phyloP scores from a whole-genome alignment of 83 land plant species.

The Picea mariana region DNA sequence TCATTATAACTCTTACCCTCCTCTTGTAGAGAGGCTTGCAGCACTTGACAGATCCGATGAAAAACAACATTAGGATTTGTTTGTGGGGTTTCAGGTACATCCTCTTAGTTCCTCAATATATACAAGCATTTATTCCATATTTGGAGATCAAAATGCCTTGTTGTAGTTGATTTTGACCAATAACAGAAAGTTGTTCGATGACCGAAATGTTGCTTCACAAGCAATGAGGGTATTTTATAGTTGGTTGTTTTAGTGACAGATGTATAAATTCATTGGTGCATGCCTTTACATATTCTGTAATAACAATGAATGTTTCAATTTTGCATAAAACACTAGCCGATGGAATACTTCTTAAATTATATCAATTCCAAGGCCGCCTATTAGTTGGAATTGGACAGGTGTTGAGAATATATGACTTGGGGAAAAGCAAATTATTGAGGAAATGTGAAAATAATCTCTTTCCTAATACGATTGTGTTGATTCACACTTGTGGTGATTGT shows the following conservation, averaged over 20 bases:
- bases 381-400: too few relatives aligned
- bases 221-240: background rate
- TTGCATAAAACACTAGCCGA: constrained; percentile 73
- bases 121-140: background rate
- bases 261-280: background rate
- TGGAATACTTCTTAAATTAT: constrained; percentile 86
- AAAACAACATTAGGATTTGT: constrained; percentile 32
- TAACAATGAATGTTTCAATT: background rate
- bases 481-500: constrained; percentile 94
- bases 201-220: too few relatives aligned
- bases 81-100: background rate
- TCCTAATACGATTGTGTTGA: constrained; percentile 84
- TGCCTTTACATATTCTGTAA: background rate
- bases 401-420: constrained; percentile 92
- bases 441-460: constrained; percentile 98
- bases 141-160: too few relatives aligned
- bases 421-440: constrained; percentile 84
- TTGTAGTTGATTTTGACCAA: too few relatives aligned
- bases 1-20: constrained; percentile 92
- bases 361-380: constrained; percentile 96
- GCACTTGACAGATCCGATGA: constrained; percentile 73
- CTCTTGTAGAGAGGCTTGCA: constrained; percentile 91
- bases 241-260: background rate
- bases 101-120: background rate
- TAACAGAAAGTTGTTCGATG: too few relatives aligned